A percentile compares a stretch with the other conserved stretches of the same genome.
These are phyloP conservation scores for Trichoderma koningiopsis DNA, from an alignment of 2,329 filamentous ascomycete genomes.

Conservation along the genomic window DNA sequence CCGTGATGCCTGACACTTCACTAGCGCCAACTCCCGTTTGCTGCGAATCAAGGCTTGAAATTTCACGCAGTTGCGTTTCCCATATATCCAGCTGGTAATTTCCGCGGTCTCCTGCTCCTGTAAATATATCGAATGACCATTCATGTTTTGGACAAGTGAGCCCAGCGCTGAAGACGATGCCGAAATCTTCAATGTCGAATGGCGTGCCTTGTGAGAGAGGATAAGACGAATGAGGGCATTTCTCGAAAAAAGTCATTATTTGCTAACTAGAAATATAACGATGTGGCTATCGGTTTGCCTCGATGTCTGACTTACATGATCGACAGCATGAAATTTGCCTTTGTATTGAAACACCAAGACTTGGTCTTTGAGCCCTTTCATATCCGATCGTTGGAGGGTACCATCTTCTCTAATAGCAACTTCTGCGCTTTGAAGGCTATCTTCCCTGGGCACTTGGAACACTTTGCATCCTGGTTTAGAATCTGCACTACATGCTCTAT, in stretches of 20 bases:
- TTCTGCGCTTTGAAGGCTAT: slow-evolving; percentile 42
- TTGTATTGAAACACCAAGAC: slow-evolving; percentile 67
- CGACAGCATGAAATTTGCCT: slow-evolving; percentile 66
- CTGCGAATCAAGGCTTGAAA: background rate
- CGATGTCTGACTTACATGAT: slow-evolving; percentile 57
- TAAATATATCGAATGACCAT: slow-evolving; percentile 71
- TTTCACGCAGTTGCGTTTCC: slow-evolving; percentile 60
- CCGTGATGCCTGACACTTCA: background rate
- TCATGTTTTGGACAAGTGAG: slow-evolving; percentile 69
- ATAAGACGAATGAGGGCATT: slow-evolving; percentile 69
- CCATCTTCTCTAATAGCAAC: slow-evolving; percentile 41
- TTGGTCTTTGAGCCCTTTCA: slow-evolving; percentile 55
- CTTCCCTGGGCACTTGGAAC: slow-evolving; percentile 51
- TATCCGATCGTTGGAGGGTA: slow-evolving; percentile 31
- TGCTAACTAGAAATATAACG: background rate
- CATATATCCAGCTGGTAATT: slow-evolving; percentile 64
- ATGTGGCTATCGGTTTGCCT: background rate
- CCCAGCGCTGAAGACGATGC: slow-evolving; percentile 62
- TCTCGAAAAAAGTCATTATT: slow-evolving; percentile 41
- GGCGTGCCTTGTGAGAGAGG: slow-evolving; percentile 64
- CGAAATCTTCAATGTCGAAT: slow-evolving; percentile 75
- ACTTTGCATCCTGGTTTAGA: slow-evolving; percentile 61
- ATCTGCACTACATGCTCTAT: slow-evolving; percentile 42
- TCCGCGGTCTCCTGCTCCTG: slow-evolving; percentile 63
- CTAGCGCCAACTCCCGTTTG: background rate